Evolutionary conservation across 2,329 filamentous ascomycete species (phyloP).

Genomic region (Microdochium paspali): DNA sequence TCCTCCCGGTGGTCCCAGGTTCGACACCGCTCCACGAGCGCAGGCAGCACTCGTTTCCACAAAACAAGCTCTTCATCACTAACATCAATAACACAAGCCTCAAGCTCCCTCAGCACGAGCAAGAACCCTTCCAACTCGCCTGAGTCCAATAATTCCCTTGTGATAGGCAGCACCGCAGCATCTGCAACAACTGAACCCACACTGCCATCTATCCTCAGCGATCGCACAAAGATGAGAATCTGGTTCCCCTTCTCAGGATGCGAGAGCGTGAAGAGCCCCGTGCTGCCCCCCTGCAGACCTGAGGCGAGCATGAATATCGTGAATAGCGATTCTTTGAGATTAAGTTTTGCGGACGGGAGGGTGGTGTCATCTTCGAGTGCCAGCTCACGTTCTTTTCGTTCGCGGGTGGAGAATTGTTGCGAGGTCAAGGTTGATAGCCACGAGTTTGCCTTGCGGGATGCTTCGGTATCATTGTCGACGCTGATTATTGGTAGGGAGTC

Average conservation of each 20-base stretch:
- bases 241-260: slow-evolving; percentile 19
- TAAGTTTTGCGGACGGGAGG: slow-evolving; percentile 23
- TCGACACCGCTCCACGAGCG: slow-evolving; percentile 37
- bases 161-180: slow-evolving; percentile 35
- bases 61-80: slow-evolving; percentile 48
- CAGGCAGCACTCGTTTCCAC: slow-evolving; percentile 35
- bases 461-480: slow-evolving; percentile 9
- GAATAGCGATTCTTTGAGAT: slow-evolving; percentile 39
- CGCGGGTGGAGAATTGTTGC: slow-evolving; percentile 30
- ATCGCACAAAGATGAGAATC: slow-evolving; percentile 27
- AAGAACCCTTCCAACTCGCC: slow-evolving; percentile 27
- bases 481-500: slow-evolving; percentile 32
- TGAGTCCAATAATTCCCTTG: slow-evolving; percentile 20
- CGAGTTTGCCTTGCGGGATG: slow-evolving; percentile 18
- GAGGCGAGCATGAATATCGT: slow-evolving; percentile 35
- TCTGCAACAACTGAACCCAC: slow-evolving; percentile 33
- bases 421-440: slow-evolving; percentile 30
- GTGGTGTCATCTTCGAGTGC: slow-evolving; percentile 11
- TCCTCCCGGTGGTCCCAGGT: slow-evolving; percentile 30
- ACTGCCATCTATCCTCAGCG: slow-evolving; percentile 32
- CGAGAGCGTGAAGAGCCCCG: slow-evolving; percentile 31
- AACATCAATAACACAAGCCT: slow-evolving; percentile 26
- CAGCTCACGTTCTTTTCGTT: slow-evolving; percentile 24
- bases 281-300: slow-evolving; percentile 33
- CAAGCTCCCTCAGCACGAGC: slow-evolving; percentile 22